These are phyloP conservation scores for Closterium sp. DNA, from an alignment of 139 green algal genomes.

Conservation along the genomic window DNA sequence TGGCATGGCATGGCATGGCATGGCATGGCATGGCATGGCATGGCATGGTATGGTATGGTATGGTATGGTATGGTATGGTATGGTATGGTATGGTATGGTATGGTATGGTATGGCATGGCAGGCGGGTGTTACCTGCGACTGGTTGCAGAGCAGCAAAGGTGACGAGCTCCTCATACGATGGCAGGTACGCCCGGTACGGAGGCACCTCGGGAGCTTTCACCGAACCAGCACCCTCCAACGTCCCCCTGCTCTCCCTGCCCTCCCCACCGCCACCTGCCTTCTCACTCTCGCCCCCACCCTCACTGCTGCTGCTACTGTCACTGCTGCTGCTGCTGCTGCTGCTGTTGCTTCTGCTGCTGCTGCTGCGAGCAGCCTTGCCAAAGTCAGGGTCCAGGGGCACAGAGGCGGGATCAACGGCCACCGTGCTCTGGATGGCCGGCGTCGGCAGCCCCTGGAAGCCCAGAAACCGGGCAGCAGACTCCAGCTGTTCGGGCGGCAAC, in stretches of 20 bases:
- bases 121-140: constrained; percentile 9
- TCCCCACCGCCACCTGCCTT: neutral
- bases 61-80: no score
- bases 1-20: neutral
- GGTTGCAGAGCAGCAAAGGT: constrained; percentile 35
- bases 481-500: neutral
- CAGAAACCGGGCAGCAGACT: neutral
- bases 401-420: neutral
- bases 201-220: neutral
- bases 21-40: neutral
- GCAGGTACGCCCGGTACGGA: neutral
- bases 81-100: neutral
- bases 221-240: neutral
- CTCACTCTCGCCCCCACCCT: neutral
- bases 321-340: neutral
- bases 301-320: neutral
- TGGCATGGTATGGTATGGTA: neutral
- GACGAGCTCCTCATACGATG: neutral
- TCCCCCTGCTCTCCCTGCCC: neutral
- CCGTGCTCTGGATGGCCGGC: neutral
- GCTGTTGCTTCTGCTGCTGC: neutral
- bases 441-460: neutral
- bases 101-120: neutral
- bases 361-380: neutral
- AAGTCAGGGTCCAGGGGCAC: neutral